Percentiles rank a stretch among this genome's conserved stretches.
Evolutionary conservation across 441 rosid genomes (phyloP).

Genomic region (Jatropha podagrica): DNA sequence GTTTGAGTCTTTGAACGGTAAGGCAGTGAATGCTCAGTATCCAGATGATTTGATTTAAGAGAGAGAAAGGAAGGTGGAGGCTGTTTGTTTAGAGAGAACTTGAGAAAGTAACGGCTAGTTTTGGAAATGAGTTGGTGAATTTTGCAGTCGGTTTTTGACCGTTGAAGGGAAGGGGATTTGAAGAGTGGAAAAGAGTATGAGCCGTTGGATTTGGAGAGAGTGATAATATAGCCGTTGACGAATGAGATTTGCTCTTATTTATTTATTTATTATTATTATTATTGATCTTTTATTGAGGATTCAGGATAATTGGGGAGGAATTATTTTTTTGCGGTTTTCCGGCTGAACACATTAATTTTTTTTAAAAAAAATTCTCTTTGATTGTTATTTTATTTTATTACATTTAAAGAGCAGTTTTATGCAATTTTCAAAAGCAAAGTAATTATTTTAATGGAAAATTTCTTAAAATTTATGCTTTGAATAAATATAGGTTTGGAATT

Average conservation of each 20-base stretch:
- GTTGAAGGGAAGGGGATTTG: conserved; percentile 23
- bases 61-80: not conserved
- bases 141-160: conserved; percentile 24
- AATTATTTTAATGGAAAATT: no score
- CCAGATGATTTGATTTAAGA: conserved; percentile 17
- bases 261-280: no score
- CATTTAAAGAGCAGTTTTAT: no score
- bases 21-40: conserved; percentile 21
- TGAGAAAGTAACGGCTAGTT: conserved; percentile 38
- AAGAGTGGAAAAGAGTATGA: conserved; percentile 15
- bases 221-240: conserved; percentile 20
- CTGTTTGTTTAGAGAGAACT: not conserved
- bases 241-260: not conserved
- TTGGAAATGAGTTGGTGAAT: not conserved
- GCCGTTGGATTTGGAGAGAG: conserved; percentile 26
- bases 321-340: no score
- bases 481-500: no score
- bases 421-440: no score
- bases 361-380: no score
- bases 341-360: no score
- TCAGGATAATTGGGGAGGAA: no score
- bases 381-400: no score
- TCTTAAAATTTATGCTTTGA: no score
- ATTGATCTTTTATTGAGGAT: no score
- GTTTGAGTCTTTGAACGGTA: conserved; percentile 9